A percentile compares a stretch with the other conserved stretches of the same genome.
These are phyloP conservation scores for Nyctanthes arbortristis DNA, from an alignment of 257 asterid genomes.

Conservation along the genomic window DNA sequence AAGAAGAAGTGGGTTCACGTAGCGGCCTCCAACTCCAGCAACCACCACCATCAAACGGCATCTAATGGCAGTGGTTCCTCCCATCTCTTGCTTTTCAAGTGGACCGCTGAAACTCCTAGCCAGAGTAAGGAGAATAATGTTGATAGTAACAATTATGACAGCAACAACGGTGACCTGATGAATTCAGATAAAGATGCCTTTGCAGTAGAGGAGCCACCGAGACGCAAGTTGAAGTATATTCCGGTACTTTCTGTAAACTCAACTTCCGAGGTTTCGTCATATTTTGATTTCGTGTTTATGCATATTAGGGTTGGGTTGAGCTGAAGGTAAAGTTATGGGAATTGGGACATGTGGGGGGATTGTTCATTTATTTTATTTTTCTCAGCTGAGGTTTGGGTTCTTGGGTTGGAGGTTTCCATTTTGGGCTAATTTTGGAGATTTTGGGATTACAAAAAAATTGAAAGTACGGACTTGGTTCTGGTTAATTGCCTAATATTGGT, in stretches of 20 bases:
- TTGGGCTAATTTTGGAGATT: neutral
- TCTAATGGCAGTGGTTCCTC: slow-evolving; percentile 58
- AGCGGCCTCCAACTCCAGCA: slow-evolving; percentile 31
- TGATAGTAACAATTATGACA: slow-evolving; percentile 3
- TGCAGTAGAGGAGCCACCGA: slow-evolving; percentile 65
- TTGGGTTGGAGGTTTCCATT: neutral
- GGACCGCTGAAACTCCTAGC: slow-evolving; percentile 66
- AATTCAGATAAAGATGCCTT: slow-evolving; percentile 33
- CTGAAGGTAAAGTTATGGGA: neutral
- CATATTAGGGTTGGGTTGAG: neutral
- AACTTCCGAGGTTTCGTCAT: slow-evolving; percentile 14
- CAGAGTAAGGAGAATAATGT: slow-evolving; percentile 40
- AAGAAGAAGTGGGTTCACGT: slow-evolving; percentile 63
- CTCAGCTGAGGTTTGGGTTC: slow-evolving; percentile 18
- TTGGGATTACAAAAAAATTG: too few species aligned
- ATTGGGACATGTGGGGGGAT: neutral
- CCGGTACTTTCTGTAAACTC: slow-evolving; percentile 61
- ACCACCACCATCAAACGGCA: slow-evolving; percentile 26
- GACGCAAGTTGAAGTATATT: slow-evolving; percentile 74
- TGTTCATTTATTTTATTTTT: neutral
- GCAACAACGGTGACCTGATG: slow-evolving; percentile 38
- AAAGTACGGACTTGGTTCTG: neutral
- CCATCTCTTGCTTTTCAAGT: slow-evolving; percentile 72
- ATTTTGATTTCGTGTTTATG: slow-evolving; percentile 1
- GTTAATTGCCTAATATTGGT: neutral